Evolutionary conservation across 352 stramenopile genomes (phyloP).

Genomic region (Pythium aphanidermatum): DNA sequence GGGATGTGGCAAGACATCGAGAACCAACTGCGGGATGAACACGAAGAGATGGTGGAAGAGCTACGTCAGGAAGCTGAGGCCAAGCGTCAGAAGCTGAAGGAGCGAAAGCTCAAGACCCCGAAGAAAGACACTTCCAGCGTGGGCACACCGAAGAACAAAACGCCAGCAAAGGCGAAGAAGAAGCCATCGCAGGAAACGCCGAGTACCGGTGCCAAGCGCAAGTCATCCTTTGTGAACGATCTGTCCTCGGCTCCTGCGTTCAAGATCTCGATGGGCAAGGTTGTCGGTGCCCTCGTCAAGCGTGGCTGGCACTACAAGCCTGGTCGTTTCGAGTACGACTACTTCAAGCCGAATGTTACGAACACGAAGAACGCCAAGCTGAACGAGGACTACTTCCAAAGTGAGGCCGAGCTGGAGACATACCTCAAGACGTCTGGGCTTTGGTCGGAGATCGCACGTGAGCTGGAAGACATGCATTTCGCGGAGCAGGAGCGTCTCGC

Average conservation of each 20-base stretch:
- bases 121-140: background rate
- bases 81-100: slow-evolving; percentile 14
- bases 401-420: slow-evolving; percentile 47
- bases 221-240: background rate
- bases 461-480: slow-evolving; percentile 33
- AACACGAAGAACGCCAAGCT: slow-evolving; percentile 40
- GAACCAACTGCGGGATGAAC: slow-evolving; percentile 40
- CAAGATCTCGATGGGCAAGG: slow-evolving; percentile 52
- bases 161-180: slow-evolving; percentile 7
- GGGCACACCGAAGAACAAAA: background rate
- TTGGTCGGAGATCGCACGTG: slow-evolving; percentile 49
- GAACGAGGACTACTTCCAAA: slow-evolving; percentile 78
- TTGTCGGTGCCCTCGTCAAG: slow-evolving; percentile 41
- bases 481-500: too few species aligned
- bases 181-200: slow-evolving; percentile 11
- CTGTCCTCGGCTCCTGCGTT: background rate
- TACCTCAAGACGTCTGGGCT: slow-evolving; percentile 59
- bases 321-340: slow-evolving; percentile 78
- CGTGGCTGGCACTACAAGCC: slow-evolving; percentile 68
- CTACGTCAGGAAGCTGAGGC: slow-evolving; percentile 41
- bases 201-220: slow-evolving; percentile 4
- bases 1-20: slow-evolving; percentile 58
- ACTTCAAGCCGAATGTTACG: slow-evolving; percentile 68
- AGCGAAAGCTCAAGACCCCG: slow-evolving; percentile 5
- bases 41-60: slow-evolving; percentile 42